phyloP scores from a whole-genome alignment of 768 basidiomycete species.

The Rhodocollybia butyracea region DNA sequence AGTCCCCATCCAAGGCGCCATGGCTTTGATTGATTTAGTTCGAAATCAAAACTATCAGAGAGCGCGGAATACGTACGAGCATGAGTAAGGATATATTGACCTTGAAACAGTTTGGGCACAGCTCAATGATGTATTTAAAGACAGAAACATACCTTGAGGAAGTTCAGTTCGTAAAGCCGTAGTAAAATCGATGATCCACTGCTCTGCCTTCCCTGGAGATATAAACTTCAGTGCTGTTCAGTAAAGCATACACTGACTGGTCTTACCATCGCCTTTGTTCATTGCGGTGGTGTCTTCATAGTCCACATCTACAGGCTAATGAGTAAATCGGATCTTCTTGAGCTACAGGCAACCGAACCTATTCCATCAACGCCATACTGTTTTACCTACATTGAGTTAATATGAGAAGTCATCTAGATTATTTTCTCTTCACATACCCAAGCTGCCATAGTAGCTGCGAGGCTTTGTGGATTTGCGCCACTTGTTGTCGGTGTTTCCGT shows the following conservation, averaged over 20 bases:
- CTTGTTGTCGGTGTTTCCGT: conserved; percentile 39
- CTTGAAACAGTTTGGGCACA: too few relatives aligned
- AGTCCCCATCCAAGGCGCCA: conserved; percentile 39
- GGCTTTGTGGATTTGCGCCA: conserved; percentile 53
- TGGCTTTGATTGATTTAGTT: conserved; percentile 26
- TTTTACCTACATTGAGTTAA: too few relatives aligned
- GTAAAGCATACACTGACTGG: too few relatives aligned
- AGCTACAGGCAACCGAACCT: conserved; percentile 21
- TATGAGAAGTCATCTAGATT: too few relatives aligned
- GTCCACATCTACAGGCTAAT: not conserved
- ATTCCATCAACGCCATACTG: conserved; percentile 68
- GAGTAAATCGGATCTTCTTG: not conserved
- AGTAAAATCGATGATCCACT: conserved; percentile 55
- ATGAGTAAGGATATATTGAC: conserved; percentile 50
- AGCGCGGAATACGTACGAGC: conserved; percentile 39
- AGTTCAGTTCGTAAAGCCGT: conserved; percentile 45
- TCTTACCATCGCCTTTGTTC: conserved; percentile 48
- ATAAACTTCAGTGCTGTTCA: too few relatives aligned
- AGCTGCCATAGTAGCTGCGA: conserved; percentile 61
- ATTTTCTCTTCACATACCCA: conserved; percentile 65
- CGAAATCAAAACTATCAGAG: not conserved
- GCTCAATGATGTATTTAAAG: too few relatives aligned
- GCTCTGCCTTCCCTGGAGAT: conserved; percentile 53
- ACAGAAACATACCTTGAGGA: too few relatives aligned
- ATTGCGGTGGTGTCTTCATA: conserved; percentile 60